Evolutionary conservation across 441 rosid species (phyloP), one percentile per base, ranked within the genome.

Genomic region (Adansonia grandidieri): DNA sequence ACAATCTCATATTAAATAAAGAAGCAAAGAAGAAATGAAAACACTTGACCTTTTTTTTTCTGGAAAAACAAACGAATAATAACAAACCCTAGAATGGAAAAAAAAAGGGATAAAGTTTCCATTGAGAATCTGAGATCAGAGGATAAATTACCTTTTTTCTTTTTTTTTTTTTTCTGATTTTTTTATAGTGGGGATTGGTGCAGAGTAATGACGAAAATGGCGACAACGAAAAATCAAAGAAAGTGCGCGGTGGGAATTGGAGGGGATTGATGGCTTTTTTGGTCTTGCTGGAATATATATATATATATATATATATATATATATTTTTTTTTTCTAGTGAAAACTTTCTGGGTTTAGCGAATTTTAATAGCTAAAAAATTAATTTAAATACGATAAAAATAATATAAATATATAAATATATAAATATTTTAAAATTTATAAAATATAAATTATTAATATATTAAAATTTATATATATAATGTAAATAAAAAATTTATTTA

Each of bases 211-310:
- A 71, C 65, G 63, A 19, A 10, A 22, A 37, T 17, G 63, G 28
- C 54, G 63, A 13, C 5, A 45, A 28, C 2, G 17, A 15, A 58
- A 40, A 68, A 76, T 50, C 80, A 71, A 37, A 44, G 56, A 15
- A 40, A 9, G 72, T 56, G 61, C 20, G 75, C 71, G 2, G 32
- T 28, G 77, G 65, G 76, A 80, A 74, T 77, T 84, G 83, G 87
- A 84, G 87, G 87, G 84, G 79, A 78, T 76, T 73, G 48, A 64
- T 70, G 22, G 5, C 2, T 17, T 10, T 5, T 2, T 24, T 8
- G 2, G 28, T 24, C 28, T 24, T 24, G 28, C 28, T 24, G 1
- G 28, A 24, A 24, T 24, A 24, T 24, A 24, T 24, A 24, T 24
- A 24, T 24, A 24, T 24, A 24, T 28, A 28, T 2, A 28, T 28